Conservation (phyloP, 495 filamentous ascomycete species). For the Polyplosphaeria fusca region DNA sequence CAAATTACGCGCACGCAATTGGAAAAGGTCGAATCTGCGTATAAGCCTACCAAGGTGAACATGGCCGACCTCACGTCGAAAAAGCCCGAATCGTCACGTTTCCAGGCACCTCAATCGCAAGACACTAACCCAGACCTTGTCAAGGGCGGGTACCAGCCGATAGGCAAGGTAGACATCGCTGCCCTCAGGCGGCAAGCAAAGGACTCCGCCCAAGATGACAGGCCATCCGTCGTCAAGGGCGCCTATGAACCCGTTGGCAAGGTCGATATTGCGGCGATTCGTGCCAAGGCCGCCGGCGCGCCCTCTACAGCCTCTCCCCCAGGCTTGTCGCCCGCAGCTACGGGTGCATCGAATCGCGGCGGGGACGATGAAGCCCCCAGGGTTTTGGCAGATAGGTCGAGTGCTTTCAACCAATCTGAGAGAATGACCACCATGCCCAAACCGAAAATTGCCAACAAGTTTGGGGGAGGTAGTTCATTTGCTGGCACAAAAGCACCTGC, state of each 20-base stretch:
- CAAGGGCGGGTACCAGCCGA: slow-evolving; percentile 86
- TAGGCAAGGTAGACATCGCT: slow-evolving; percentile 95
- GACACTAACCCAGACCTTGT: slow-evolving; percentile 62
- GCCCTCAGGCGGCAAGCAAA: slow-evolving; percentile 78
- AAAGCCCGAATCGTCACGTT: slow-evolving; percentile 60
- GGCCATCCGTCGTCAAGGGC: slow-evolving; percentile 80
- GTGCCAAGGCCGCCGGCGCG: slow-evolving; percentile 71
- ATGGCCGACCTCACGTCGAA: slow-evolving; percentile 70
- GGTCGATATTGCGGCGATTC: slow-evolving; percentile 91
- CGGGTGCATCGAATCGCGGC: slow-evolving; percentile 37
- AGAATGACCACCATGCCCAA: slow-evolving; percentile 86
- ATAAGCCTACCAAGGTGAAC: slow-evolving; percentile 91
- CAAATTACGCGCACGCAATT: slow-evolving; percentile 78
- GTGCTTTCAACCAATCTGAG: slow-evolving; percentile 66
- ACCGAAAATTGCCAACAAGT: slow-evolving; percentile 88
- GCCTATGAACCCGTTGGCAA: slow-evolving; percentile 91
- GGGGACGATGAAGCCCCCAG: slow-evolving; percentile 49
- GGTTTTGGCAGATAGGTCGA: slow-evolving; percentile 63
- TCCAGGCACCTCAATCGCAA: slow-evolving; percentile 43
- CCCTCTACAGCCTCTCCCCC: slow-evolving; percentile 21
- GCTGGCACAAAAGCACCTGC: slow-evolving; percentile 84
- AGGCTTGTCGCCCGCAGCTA: slow-evolving; percentile 43
- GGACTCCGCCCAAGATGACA: slow-evolving; percentile 62
- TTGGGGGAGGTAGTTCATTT: slow-evolving; percentile 66
- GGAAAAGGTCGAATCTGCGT: slow-evolving; percentile 90